phyloP scores from a whole-genome alignment of 805 yeast genomes.

The Naumovozyma dairenensis region DNA sequence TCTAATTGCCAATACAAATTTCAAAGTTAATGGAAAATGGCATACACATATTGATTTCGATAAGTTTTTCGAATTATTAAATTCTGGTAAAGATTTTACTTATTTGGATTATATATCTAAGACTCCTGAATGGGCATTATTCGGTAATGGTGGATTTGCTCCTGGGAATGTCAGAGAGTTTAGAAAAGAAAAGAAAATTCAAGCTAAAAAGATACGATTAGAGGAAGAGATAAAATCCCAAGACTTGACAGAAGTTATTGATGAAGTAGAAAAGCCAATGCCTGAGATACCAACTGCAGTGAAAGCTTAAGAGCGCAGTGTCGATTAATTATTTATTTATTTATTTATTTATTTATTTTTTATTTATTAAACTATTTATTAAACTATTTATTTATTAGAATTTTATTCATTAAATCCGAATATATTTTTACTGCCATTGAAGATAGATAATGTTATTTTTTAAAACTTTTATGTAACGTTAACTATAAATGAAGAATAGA shows the following conservation, averaged over 20 bases:
- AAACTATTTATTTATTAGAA: not conserved
- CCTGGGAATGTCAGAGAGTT: constrained; percentile 70
- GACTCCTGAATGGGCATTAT: constrained; percentile 87
- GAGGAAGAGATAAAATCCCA: not conserved
- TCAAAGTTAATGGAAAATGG: constrained; percentile 67
- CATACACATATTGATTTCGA: constrained; percentile 81
- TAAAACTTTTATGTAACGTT: too few relatives aligned
- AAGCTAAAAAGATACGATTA: constrained; percentile 1
- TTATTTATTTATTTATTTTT: constrained; percentile 3
- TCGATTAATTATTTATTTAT: not conserved
- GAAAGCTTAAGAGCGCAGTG: not conserved
- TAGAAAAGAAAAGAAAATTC: constrained; percentile 42
- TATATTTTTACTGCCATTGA: not conserved
- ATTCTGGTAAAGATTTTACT: constrained; percentile 52
- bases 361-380: not conserved
- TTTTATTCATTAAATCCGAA: not conserved
- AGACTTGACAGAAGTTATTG: not conserved
- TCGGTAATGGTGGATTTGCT: constrained; percentile 88
- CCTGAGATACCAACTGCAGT: not conserved
- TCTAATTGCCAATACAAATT: constrained; percentile 65
- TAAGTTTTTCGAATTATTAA: constrained; percentile 60
- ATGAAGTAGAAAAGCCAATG: not conserved
- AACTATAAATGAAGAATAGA: too few relatives aligned
- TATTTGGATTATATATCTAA: constrained; percentile 72
- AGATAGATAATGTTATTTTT: too few relatives aligned